A percentile compares a stretch with the other conserved stretches of the same genome.
Evolutionary conservation across 2,329 filamentous ascomycete species (phyloP).

Genomic region (Aspergillus amoenus): DNA sequence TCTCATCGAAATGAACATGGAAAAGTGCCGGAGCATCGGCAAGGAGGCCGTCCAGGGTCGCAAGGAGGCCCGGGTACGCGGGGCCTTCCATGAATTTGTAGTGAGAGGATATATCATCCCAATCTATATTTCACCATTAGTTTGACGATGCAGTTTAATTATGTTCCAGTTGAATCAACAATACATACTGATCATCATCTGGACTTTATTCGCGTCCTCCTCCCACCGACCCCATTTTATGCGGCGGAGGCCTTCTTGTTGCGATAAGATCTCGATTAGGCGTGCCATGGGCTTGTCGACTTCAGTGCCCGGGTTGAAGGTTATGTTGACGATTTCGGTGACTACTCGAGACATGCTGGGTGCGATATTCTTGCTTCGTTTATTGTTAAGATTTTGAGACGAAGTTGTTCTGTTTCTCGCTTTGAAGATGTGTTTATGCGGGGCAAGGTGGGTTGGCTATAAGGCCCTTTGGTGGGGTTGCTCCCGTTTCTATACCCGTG

Average conservation of each 20-base stretch:
- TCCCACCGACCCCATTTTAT: constrained; percentile 8
- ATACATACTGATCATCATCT: constrained; percentile 2
- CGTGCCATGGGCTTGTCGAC: neutral
- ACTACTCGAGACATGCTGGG: neutral
- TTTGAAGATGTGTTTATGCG: neutral
- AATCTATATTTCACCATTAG: neutral
- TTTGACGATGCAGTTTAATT: too few species aligned
- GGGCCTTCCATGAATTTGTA: neutral
- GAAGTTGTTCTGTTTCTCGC: neutral
- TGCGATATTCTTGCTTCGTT: neutral
- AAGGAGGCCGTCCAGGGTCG: neutral
- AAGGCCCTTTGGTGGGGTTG: too few species aligned
- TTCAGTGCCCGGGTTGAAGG: neutral
- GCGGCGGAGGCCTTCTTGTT: neutral
- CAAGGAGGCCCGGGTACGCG: neutral
- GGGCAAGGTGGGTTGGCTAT: too few species aligned
- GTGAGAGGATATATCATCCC: neutral
- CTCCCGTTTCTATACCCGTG: too few species aligned
- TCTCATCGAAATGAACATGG: neutral
- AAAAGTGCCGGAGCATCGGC: neutral
- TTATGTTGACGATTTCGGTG: neutral
- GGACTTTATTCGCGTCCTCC: neutral
- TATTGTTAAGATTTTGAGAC: neutral
- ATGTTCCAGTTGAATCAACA: too few species aligned
- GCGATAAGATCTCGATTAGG: neutral